A percentile compares a stretch with the other conserved stretches of the same genome.
phyloP scores from a whole-genome alignment of 106 monocot genomes.

The Apostasia shenzhenica region DNA sequence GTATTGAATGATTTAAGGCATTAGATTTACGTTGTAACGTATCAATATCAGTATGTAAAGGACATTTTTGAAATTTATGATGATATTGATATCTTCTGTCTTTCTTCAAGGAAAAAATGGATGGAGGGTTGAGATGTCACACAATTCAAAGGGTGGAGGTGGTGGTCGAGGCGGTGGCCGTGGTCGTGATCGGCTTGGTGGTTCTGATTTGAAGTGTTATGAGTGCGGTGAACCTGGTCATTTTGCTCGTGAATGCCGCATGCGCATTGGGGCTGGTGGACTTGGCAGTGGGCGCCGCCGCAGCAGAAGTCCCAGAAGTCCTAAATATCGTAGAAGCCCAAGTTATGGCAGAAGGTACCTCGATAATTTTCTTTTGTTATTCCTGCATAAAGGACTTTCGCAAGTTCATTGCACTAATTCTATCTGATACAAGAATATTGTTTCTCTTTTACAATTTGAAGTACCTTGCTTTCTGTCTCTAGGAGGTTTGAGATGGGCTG shows the following conservation, averaged over 20 bases:
- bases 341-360: slow-evolving; percentile 62
- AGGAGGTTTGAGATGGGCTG: too few relatives aligned
- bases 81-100: neutral
- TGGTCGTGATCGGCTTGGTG: slow-evolving; percentile 39
- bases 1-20: too few relatives aligned
- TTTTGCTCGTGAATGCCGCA: slow-evolving; percentile 92
- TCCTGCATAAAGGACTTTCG: neutral
- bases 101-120: slow-evolving; percentile 61
- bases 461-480: too few relatives aligned
- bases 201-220: slow-evolving; percentile 84
- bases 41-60: too few relatives aligned
- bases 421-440: too few relatives aligned
- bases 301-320: slow-evolving; percentile 36
- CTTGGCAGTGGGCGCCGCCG: slow-evolving; percentile 73
- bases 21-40: too few relatives aligned
- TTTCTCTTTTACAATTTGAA: too few relatives aligned
- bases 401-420: neutral
- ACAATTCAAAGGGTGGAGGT: slow-evolving; percentile 49
- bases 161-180: slow-evolving; percentile 20
- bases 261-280: slow-evolving; percentile 76
- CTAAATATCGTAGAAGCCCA: slow-evolving; percentile 67
- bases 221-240: slow-evolving; percentile 98
- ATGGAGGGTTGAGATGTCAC: slow-evolving; percentile 96
- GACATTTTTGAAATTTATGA: too few relatives aligned
- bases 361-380: neutral